phyloP scores from a whole-genome alignment of 345 rosid genomes.

The Carallia pectinifolia region DNA sequence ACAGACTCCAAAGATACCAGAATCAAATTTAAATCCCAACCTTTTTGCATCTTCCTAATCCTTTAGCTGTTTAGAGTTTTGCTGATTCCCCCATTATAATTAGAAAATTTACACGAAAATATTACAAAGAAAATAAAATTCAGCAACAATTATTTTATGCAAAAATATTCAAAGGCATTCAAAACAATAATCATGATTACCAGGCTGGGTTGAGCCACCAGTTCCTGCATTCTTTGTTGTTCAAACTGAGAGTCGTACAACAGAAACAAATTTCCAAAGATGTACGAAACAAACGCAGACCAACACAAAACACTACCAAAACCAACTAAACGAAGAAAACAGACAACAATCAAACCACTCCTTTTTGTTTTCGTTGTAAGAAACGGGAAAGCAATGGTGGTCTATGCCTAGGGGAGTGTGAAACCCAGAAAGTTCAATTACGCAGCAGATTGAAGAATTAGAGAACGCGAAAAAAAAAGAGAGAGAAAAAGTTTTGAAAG shows the following conservation, averaged over 20 bases:
- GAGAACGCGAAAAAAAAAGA: no score
- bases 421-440: no score
- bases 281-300: no score
- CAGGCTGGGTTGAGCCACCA: constrained; percentile 77
- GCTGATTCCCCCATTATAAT: constrained; percentile 54
- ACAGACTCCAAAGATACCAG: no score
- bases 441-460: no score
- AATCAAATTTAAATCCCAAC: constrained; percentile 35
- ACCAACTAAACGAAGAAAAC: no score
- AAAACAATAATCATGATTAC: constrained; percentile 30
- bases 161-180: neutral
- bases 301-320: no score
- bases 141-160: neutral
- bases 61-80: constrained; percentile 64
- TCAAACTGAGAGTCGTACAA: constrained; percentile 77
- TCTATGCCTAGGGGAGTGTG: no score
- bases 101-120: constrained; percentile 9
- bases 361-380: no score
- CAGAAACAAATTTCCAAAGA: constrained; percentile 2
- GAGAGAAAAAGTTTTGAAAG: no score
- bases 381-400: no score
- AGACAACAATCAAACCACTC: no score
- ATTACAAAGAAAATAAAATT: neutral
- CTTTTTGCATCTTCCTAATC: constrained; percentile 88
- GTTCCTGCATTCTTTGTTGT: constrained; percentile 94